Evolutionary conservation across 192 early-diverging fungal species (phyloP), one percentile per base, ranked within the genome.

Genomic region (Backusella circina): DNA sequence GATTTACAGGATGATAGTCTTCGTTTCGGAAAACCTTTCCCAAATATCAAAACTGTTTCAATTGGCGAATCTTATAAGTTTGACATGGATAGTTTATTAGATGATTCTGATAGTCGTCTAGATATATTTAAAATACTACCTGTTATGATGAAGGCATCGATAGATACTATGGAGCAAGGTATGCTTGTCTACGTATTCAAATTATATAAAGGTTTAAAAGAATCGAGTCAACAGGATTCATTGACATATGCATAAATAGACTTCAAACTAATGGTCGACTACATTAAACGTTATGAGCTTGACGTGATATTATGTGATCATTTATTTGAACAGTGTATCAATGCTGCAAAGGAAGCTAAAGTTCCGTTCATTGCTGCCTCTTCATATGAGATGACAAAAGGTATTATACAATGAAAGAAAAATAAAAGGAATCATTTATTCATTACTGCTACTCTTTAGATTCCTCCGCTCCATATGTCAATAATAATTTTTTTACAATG

Each of bases 261-360:
- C 16, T 41, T 7, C 13, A 38, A 9, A 39, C 30, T 13, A 26
- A 28, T 44, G 28, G 0, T 12, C 10, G 36, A 44, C 44, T 38
- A 28, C 28, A 28, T 30, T 44, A 44, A 44, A 44, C 33, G 10
- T 18, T 37, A 37, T 68, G 16, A 68, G 12, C 33, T 68, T n/a
- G 67, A 68, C 21, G 32, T 68, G 35, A 50, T 67, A 9, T 23
- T 80, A 5, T 80, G 79, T 23, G 79, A 80, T 26, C 44, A 67
- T 21, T 64, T 76, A 50, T 66, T 61, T 9, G 50, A 68, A 7
- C 15, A 28, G 4, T 80, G 79, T 70, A 35, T 50, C 2, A 37
- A 65, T 9, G 75, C 71, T 4, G 79, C 79, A 4, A 54, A 16
- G 18, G 70, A 75, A 31, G 47, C 68, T 9, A 33, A 41, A 0